Evolutionary conservation across 305 asterid genomes (phyloP).

Genomic region (Fraxinus floribunda): DNA sequence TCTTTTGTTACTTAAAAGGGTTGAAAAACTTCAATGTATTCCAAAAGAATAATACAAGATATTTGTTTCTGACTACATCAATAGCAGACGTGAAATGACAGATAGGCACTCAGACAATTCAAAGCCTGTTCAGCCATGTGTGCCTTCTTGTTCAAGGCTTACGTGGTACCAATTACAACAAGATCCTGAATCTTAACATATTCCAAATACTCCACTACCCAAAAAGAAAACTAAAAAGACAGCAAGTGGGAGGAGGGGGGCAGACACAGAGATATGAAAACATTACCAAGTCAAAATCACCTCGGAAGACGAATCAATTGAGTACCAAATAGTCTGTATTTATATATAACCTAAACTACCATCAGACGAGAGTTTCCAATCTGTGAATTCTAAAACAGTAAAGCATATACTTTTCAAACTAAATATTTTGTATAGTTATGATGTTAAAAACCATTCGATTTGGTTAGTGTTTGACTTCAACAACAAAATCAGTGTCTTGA

Average conservation of each 20-base stretch:
- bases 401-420: neutral
- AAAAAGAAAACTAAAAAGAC: neutral
- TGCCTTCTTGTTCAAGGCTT: neutral
- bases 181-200: neutral
- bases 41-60: neutral
- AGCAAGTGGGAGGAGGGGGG: neutral
- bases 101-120: neutral
- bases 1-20: neutral
- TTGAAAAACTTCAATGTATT: neutral
- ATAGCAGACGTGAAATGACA: neutral
- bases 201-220: neutral
- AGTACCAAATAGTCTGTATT: neutral
- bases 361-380: neutral
- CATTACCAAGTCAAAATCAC: neutral
- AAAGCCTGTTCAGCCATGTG: neutral
- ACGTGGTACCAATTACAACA: neutral
- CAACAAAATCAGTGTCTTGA: neutral
- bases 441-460: neutral
- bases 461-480: neutral
- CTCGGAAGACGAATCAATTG: neutral
- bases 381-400: neutral
- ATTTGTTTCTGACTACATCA: neutral
- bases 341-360: neutral
- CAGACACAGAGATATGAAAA: neutral
- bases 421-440: neutral